phyloP scores from a whole-genome alignment of 2,329 filamentous ascomycete genomes.

The Exserohilum turcica region DNA sequence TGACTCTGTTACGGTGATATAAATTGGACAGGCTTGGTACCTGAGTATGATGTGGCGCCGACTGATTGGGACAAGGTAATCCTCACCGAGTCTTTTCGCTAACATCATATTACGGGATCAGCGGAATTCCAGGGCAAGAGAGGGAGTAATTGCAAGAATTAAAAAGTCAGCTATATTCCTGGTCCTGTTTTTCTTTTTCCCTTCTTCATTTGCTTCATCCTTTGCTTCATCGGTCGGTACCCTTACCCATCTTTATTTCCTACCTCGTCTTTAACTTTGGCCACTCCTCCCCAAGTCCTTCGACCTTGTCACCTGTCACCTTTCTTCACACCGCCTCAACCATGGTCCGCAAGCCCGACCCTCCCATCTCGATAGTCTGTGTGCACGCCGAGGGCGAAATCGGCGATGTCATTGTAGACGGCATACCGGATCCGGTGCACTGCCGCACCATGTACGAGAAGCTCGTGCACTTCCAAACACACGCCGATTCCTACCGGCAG shows the following conservation, averaged over 20 bases:
- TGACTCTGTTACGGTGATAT: no score
- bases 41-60: not conserved
- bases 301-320: not conserved
- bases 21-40: not conserved
- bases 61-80: not conserved
- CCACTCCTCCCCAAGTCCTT: not conserved
- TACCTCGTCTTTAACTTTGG: not conserved
- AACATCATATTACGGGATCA: not conserved
- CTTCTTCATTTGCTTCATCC: no score
- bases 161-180: not conserved
- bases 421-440: conserved; percentile 51
- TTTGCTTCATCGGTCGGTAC: no score
- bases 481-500: conserved; percentile 51
- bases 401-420: conserved; percentile 57
- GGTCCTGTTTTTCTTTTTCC: no score
- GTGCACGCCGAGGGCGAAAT: conserved; percentile 53
- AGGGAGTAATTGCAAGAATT: not conserved
- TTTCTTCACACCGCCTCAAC: not conserved
- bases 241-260: not conserved
- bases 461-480: conserved; percentile 50
- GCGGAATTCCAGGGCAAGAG: not conserved
- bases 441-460: conserved; percentile 57
- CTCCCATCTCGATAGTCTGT: conserved; percentile 2
- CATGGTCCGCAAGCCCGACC: not conserved
- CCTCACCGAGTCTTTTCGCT: not conserved